phyloP scores from a whole-genome alignment of 495 filamentous ascomycete genomes.

The Penicillium cinerascens region DNA sequence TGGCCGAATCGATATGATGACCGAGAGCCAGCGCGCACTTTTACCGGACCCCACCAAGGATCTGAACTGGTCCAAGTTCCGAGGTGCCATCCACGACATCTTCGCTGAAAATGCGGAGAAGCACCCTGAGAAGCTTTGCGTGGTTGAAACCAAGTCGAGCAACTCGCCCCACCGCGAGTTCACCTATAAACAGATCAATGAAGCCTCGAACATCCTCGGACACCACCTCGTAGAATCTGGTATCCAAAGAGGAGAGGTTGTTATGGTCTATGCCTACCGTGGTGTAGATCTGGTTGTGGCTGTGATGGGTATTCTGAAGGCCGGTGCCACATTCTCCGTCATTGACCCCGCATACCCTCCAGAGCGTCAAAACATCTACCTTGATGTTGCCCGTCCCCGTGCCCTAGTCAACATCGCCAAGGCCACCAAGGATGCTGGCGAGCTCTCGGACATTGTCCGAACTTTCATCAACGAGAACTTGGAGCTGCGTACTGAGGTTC shows the following conservation, averaged over 20 bases:
- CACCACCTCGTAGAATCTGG: slow-evolving; percentile 74
- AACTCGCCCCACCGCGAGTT: slow-evolving; percentile 62
- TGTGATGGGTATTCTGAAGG: slow-evolving; percentile 55
- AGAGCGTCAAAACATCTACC: slow-evolving; percentile 82
- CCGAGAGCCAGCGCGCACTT: slow-evolving; percentile 39
- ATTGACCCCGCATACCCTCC: slow-evolving; percentile 89
- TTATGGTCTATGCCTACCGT: slow-evolving; percentile 90
- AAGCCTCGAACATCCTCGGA: slow-evolving; percentile 76
- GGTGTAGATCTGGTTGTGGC: slow-evolving; percentile 49
- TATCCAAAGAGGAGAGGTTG: slow-evolving; percentile 76
- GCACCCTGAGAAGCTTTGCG: slow-evolving; percentile 75
- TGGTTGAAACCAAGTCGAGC: slow-evolving; percentile 73
- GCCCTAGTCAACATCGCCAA: slow-evolving; percentile 78
- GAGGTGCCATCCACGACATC: slow-evolving; percentile 76
- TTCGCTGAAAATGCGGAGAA: slow-evolving; percentile 67
- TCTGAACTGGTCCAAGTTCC: slow-evolving; percentile 79
- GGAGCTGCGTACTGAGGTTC: slow-evolving; percentile 69
- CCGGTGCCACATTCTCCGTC: slow-evolving; percentile 53
- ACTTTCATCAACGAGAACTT: slow-evolving; percentile 73
- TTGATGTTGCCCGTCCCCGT: slow-evolving; percentile 81
- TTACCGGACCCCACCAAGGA: slow-evolving; percentile 73
- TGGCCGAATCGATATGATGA: slow-evolving; percentile 48
- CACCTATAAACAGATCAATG: slow-evolving; percentile 84
- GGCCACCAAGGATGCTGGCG: slow-evolving; percentile 71
- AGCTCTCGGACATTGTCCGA: slow-evolving; percentile 64